These are phyloP conservation scores for Thermoascus crustaceus DNA, from an alignment of 2,329 filamentous ascomycete genomes.

Conservation along the genomic window DNA sequence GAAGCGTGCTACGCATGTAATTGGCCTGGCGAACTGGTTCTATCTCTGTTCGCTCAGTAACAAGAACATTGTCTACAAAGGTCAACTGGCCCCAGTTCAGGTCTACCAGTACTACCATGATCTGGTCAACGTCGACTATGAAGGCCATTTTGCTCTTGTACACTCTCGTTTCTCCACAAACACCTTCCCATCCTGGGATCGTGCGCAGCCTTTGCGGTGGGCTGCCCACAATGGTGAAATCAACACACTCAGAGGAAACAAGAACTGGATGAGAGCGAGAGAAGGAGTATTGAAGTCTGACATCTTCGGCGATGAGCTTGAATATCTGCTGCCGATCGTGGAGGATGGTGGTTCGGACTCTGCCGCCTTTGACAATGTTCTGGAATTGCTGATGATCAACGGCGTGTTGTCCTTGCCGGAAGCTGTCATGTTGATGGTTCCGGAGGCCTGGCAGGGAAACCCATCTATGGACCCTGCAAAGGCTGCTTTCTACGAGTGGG, in stretches of 20 bases:
- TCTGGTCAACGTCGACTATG: slow-evolving; percentile 91
- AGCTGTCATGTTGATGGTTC: slow-evolving; percentile 97
- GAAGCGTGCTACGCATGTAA: slow-evolving; percentile 89
- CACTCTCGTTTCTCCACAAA: slow-evolving; percentile 98
- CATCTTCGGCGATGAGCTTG: slow-evolving; percentile 85
- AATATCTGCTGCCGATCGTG: slow-evolving; percentile 84
- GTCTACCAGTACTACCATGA: slow-evolving; percentile 99
- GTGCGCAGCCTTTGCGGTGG: slow-evolving; percentile 92
- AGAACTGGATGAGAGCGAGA: slow-evolving; percentile 98
- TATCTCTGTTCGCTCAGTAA: slow-evolving; percentile 94
- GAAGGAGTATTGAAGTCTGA: slow-evolving; percentile 92
- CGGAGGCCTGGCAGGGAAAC: slow-evolving; percentile 96
- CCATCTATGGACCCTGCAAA: slow-evolving; percentile 86
- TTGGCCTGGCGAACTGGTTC: slow-evolving; percentile 97
- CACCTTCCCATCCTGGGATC: slow-evolving; percentile 97
- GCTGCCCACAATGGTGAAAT: slow-evolving; percentile 98
- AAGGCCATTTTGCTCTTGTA: slow-evolving; percentile 92
- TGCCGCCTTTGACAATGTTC: slow-evolving; percentile 92
- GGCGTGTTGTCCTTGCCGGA: slow-evolving; percentile 91
- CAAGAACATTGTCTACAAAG: slow-evolving; percentile 99
- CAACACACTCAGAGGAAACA: slow-evolving; percentile 93
- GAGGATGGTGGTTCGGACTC: slow-evolving; percentile 96
- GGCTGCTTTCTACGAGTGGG: slow-evolving; percentile 97
- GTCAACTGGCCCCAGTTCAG: slow-evolving; percentile 85
- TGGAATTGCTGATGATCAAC: slow-evolving; percentile 90